phyloP scores from a whole-genome alignment of 768 basidiomycete species.

The Hericium alpestre region DNA sequence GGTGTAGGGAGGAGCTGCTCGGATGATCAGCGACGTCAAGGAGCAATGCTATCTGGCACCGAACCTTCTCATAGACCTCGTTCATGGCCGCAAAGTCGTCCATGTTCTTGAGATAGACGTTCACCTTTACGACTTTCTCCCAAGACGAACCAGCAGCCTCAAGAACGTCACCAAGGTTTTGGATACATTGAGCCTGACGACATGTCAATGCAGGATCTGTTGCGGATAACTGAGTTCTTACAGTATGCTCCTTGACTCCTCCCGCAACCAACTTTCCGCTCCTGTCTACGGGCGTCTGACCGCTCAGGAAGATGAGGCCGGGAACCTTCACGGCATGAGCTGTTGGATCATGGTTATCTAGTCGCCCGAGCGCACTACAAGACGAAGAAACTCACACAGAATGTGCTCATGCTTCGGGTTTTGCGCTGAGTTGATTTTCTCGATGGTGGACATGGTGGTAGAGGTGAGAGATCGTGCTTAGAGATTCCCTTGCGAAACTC shows the following conservation, averaged over 20 bases:
- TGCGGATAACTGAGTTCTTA: conserved; percentile 11
- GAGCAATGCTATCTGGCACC: not conserved
- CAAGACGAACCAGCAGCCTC: conserved; percentile 45
- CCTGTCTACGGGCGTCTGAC: conserved; percentile 43
- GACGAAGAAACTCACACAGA: conserved; percentile 29
- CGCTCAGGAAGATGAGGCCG: conserved; percentile 51
- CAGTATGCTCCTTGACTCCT: conserved; percentile 52
- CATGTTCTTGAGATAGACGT: conserved; percentile 55
- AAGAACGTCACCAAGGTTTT: conserved; percentile 43
- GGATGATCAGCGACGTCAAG: too few species aligned
- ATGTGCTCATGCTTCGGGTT: conserved; percentile 36
- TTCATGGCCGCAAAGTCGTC: conserved; percentile 47
- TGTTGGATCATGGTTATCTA: conserved; percentile 14
- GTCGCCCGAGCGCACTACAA: too few species aligned
- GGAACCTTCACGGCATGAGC: conserved; percentile 49
- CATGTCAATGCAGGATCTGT: conserved; percentile 7
- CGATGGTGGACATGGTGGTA: conserved; percentile 32
- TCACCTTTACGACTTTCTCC: conserved; percentile 47
- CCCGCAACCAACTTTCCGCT: conserved; percentile 40
- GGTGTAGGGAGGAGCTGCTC: conserved; percentile 36
- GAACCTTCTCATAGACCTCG: conserved; percentile 43
- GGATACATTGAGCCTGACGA: conserved; percentile 43
- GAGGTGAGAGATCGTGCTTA: not conserved
- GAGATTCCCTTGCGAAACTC: too few species aligned
- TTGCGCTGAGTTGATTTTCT: conserved; percentile 44